Evolutionary conservation across 208 protist species (phyloP).

Genomic region (Tritrichomonas musculus): DNA sequence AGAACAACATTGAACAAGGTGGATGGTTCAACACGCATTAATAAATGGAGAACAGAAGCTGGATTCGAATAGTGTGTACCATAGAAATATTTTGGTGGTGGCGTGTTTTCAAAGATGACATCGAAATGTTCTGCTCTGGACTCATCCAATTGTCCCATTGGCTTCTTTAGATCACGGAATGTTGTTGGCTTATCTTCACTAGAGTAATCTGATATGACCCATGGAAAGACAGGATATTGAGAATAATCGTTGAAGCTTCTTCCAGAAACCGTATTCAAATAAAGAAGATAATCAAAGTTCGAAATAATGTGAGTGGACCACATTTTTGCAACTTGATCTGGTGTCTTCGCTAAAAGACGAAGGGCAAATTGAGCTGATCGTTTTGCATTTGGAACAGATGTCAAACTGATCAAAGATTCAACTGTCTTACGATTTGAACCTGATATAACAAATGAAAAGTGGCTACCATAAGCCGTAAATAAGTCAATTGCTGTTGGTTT

Average conservation of each 20-base stretch:
- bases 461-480: neutral
- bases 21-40: neutral
- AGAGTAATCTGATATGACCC: neutral
- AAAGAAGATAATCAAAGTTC: neutral
- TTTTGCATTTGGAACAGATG: neutral
- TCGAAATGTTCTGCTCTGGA: neutral
- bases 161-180: neutral
- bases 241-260: neutral
- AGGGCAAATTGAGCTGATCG: neutral
- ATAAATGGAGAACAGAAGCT: neutral
- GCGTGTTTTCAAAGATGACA: neutral
- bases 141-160: neutral
- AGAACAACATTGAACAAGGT: neutral
- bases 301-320: neutral
- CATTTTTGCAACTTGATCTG: neutral
- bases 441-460: neutral
- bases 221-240: slow-evolving; percentile 21
- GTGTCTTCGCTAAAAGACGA: no score
- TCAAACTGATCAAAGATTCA: neutral
- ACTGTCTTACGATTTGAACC: neutral
- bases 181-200: neutral
- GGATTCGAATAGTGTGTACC: slow-evolving; percentile 21
- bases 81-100: neutral
- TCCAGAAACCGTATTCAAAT: neutral
- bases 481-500: neutral